Base-by-base conservation (phyloP, 2,329 filamentous ascomycete species). In the Drechslera avenae region DNA sequence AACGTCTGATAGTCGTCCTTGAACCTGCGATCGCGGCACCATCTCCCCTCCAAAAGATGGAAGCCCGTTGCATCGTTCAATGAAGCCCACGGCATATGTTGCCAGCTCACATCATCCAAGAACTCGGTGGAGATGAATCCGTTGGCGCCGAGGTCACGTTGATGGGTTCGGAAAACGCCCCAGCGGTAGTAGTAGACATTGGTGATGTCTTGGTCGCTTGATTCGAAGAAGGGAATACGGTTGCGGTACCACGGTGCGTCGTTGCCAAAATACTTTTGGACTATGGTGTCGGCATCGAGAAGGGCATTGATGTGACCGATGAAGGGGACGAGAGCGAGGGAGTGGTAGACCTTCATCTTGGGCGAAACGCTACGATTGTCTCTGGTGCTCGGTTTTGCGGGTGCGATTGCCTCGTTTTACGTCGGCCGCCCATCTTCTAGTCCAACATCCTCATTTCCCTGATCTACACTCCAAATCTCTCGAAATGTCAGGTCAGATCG, bases 141-240 rank as follows among this genome's bases (percentile, higher is more conserved):
- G 13, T 73, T 63, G 2, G 69, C 49, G 7, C 76, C 76, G 0
- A 78, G 62, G 45, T 78, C 76, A 19, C 76, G 72, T 57, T 78
- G 76, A 50, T 78, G 76, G 0, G 75, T 68, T 2, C 76, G 71
- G 62, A 76, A 78, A 19, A 78, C 67, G 19, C 68, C 71, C 76
- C 75, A 78, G 26, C 76, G 75, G 52, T 78, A 78, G 60, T 78
- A 78, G 59, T 77, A 78, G 8, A 78, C 76, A 14, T 77, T 72
- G 1, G 70, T 73, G 13, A 76, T 68, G 8, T 70, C 55, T 1
- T 61, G 37, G 45, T 76, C 72, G 40, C 71, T 74, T 14, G 70
- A 71, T 41, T 76, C 72, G 50, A 76, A 76, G 44, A 72, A 71
- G 1, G 74, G 73, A 5, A 76, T 75, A 10, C 71, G 67, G 26